Evolutionary conservation across 768 basidiomycete species (phyloP), one percentile per base, ranked within the genome.

Genomic region (Agrocybe pediades): DNA sequence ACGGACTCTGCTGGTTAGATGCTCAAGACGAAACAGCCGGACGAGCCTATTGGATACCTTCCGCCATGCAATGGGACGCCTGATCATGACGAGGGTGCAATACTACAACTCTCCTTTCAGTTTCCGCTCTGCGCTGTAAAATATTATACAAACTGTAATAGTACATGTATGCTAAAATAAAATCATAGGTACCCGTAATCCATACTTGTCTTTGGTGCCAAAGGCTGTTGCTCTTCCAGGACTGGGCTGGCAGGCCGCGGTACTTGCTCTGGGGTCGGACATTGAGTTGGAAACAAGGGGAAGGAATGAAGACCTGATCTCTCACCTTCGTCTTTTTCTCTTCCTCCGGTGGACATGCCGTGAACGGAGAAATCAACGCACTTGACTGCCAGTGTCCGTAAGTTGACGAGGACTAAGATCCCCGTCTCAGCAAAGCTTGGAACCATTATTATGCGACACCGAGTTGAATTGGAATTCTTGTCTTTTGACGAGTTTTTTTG

Each of bases 1-100:
- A 98, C 57, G 96, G 95, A 1, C 74, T 96, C 21, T 95, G 92
- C 54, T 99, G 97, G 97, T 65, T 98, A 25, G 97, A 99, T 64
- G 87, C 92, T 21, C 94, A 97, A 69, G 92, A 90, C 49, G 83
- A 85, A 59, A 67, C 65, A 15, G 75, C 72, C 25, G 84, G 85
- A 24, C 77, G 78, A 53, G 83, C 85, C 20, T 96, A 93, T 66
- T 98, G 94, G 94, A 78, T 96, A 9, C 88, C 89, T 1, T 91
- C 90, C 11, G 88, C 88, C 2, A 90, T 96, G 81, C 80, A 81
- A 53, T 97, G 92, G 92, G 88, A 91, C 54, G 73, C 81, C 49
- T 88, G 51, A 65, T 30, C 20, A 69, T 43, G 16, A 7, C 3
- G 43, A 9, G 9, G 16, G 19, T n/a, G n/a, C n/a, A n/a, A n/a